phyloP scores from a whole-genome alignment of 176 grass and related monocot genomes.

The barley (Hordeum vulgare) region MorexV3_pseudomolecules_assembly NC_058518.1:186767173-186767672 shows the following conservation, averaged over 20 bases:
- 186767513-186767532: too few species aligned
- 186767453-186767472: neutral
- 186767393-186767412: constrained; percentile 55
- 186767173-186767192: constrained; percentile 51
- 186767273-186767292: neutral
- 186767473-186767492: neutral
- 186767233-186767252: constrained; percentile 51
- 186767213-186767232: constrained; percentile 51
- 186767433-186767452: neutral
- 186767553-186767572: too few species aligned
- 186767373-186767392: constrained; percentile 41
- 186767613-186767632: too few species aligned
- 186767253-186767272: constrained; percentile 38
- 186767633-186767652: too few species aligned
- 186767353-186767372: constrained; percentile 50
- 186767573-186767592: too few species aligned
- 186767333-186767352: constrained; percentile 17
- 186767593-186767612: too few species aligned
- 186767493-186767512: too few species aligned
- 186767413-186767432: constrained; percentile 23
- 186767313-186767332: constrained; percentile 34
- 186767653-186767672: too few species aligned
- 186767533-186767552: too few species aligned
- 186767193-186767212: constrained; percentile 66
- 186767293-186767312: constrained; percentile 18